Conservation (phyloP, 192 early-diverging fungal genomes). For the Gonapodya prolifera region DNA sequence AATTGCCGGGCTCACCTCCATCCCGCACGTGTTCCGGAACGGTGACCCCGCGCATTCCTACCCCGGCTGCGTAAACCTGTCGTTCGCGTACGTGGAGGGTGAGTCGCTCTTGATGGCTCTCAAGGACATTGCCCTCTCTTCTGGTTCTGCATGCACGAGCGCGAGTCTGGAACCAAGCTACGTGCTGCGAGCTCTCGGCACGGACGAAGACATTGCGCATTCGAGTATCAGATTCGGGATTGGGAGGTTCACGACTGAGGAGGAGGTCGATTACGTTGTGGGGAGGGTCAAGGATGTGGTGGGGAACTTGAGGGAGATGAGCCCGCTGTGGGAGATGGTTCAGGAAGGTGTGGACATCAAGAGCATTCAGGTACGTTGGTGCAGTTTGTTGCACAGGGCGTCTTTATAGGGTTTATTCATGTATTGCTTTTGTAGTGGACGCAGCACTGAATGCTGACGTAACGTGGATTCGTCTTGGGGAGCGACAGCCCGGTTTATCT, state of each 20-base stretch:
- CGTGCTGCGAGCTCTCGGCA: slow-evolving; percentile 90
- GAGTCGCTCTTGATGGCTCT: slow-evolving; percentile 96
- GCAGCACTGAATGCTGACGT: slow-evolving; percentile 79
- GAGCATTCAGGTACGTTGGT: slow-evolving; percentile 34
- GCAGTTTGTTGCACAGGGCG: not conserved
- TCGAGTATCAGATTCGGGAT: slow-evolving; percentile 91
- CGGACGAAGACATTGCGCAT: slow-evolving; percentile 94
- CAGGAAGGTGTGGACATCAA: slow-evolving; percentile 88
- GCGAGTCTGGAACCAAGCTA: slow-evolving; percentile 93
- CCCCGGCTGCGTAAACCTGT: slow-evolving; percentile 90
- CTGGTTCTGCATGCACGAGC: slow-evolving; percentile 90
- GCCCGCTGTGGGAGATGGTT: slow-evolving; percentile 96
- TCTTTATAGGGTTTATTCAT: not conserved
- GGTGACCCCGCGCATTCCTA: slow-evolving; percentile 68
- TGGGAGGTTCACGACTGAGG: slow-evolving; percentile 90
- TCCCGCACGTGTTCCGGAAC: slow-evolving; percentile 77
- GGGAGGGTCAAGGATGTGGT: slow-evolving; percentile 69
- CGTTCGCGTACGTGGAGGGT: slow-evolving; percentile 93
- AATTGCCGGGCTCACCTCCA: slow-evolving; percentile 63
- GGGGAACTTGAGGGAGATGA: slow-evolving; percentile 81
- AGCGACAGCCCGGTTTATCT: too few species aligned
- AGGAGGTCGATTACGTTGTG: slow-evolving; percentile 85
- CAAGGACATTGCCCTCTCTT: slow-evolving; percentile 91
- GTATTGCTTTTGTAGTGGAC: slow-evolving; percentile 48
- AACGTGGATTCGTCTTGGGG: too few species aligned